These are phyloP conservation scores for Cephalotrichum gorgonifer DNA, from an alignment of 2,329 filamentous ascomycete genomes.

Conservation along the genomic window DNA sequence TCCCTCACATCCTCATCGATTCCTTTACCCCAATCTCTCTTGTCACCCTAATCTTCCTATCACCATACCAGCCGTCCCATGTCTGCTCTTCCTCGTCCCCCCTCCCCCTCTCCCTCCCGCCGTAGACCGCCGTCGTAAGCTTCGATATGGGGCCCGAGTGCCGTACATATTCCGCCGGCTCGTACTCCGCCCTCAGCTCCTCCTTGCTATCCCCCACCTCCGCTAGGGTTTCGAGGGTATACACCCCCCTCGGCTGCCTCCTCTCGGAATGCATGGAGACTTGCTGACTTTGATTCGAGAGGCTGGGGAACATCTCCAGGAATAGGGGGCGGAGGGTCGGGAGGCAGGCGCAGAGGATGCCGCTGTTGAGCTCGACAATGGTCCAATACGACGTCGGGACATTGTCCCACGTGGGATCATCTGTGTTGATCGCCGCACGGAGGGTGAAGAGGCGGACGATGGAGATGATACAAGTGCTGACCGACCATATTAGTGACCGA, in stretches of 20 bases:
- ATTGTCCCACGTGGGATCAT: constrained; percentile 20
- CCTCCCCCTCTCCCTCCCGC: not conserved
- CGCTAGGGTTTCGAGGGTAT: not conserved
- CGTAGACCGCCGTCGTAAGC: not conserved
- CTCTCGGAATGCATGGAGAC: not conserved
- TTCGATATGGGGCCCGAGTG: not conserved
- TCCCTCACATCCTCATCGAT: not conserved
- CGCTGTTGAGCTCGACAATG: constrained; percentile 26
- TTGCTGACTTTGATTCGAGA: not conserved
- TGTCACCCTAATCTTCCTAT: not conserved
- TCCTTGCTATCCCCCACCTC: not conserved
- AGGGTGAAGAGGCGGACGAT: constrained; percentile 21
- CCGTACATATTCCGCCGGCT: not conserved
- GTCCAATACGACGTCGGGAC: constrained; percentile 22
- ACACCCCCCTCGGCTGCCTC: not conserved
- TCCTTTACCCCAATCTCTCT: not conserved
- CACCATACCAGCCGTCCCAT: too few relatives aligned
- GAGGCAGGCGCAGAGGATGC: constrained; percentile 27
- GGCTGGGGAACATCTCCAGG: constrained; percentile 2
- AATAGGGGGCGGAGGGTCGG: constrained; percentile 24
- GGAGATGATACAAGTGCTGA: constrained; percentile 21
- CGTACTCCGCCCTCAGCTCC: not conserved
- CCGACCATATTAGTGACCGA: not conserved
- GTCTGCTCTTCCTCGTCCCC: not conserved
- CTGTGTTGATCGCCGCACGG: constrained; percentile 13